Evolutionary conservation across 148 eudicot species (phyloP).

Genomic region (Rhododendron griersonianum): DNA sequence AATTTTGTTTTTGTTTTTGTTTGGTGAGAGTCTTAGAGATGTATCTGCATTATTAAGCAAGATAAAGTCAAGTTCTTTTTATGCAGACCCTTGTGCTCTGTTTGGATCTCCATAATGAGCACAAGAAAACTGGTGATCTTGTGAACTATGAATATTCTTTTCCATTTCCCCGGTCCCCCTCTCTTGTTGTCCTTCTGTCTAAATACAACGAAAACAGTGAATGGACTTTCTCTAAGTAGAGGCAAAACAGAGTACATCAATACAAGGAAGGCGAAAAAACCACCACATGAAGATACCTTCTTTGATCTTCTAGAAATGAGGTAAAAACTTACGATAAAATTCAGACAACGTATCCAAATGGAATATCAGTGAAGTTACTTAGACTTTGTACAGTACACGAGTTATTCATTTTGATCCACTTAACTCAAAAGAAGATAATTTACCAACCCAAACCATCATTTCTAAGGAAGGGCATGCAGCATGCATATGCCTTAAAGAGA

Average conservation of each 20-base stretch:
- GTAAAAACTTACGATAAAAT: no score
- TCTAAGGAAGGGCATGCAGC: not conserved
- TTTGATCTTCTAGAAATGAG: no score
- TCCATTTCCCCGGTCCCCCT: not conserved
- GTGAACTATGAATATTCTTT: not conserved
- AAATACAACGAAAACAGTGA: not conserved
- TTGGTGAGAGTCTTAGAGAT: not conserved
- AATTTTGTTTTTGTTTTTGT: not conserved
- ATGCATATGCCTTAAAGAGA: no score
- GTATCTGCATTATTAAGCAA: not conserved
- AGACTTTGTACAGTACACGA: no score
- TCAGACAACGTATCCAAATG: no score
- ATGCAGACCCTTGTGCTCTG: not conserved
- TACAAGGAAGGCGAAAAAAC: not conserved
- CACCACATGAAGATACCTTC: no score
- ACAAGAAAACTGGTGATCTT: not conserved
- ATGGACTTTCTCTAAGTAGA: not conserved
- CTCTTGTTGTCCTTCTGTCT: not conserved
- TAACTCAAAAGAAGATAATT: no score
- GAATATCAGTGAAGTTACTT: no score
- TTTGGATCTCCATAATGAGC: not conserved
- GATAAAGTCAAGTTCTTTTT: no score
- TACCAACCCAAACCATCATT: not conserved
- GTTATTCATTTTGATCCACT: no score
- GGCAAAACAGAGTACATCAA: not conserved